These are phyloP conservation scores for Lecanosticta acicola DNA, from an alignment of 2,329 filamentous ascomycete species.

Conservation along the genomic window DNA sequence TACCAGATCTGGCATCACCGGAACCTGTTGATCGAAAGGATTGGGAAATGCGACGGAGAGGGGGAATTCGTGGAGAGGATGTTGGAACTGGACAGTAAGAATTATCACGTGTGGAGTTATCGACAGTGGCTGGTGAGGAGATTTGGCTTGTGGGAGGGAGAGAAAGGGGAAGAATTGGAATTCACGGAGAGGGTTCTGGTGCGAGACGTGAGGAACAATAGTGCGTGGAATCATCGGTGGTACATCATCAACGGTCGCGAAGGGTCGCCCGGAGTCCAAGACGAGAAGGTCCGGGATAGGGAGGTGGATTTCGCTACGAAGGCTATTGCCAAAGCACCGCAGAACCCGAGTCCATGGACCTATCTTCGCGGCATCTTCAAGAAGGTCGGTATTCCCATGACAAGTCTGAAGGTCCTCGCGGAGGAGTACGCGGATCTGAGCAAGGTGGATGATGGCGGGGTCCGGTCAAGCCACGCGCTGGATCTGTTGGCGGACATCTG, in stretches of 20 bases:
- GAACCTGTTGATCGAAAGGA: conserved; percentile 52
- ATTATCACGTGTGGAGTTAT: conserved; percentile 98
- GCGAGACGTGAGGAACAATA: conserved; percentile 88
- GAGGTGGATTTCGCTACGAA: conserved; percentile 65
- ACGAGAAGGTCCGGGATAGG: conserved; percentile 57
- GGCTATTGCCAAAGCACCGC: conserved; percentile 72
- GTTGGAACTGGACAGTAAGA: conserved; percentile 83
- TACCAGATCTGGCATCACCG: conserved; percentile 90
- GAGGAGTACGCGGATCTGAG: conserved; percentile 48
- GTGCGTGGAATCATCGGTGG: conserved; percentile 95
- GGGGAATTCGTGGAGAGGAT: conserved; percentile 70
- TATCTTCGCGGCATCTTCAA: conserved; percentile 73
- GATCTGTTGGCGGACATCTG: conserved; percentile 69
- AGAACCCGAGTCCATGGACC: conserved; percentile 93
- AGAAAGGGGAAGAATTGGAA: conserved; percentile 56
- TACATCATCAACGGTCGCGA: conserved; percentile 73
- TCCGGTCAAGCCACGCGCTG: conserved; percentile 58
- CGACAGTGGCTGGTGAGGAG: conserved; percentile 69
- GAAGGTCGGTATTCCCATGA: conserved; percentile 53
- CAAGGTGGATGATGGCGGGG: conserved; percentile 37
- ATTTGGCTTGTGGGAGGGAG: conserved; percentile 52
- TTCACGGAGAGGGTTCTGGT: conserved; percentile 68
- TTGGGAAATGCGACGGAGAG: conserved; percentile 48
- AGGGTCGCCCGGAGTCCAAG: conserved; percentile 33
- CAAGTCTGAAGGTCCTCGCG: conserved; percentile 50